A percentile compares a stretch with the other conserved stretches of the same genome.
These are phyloP conservation scores for Desmodesmus armatus DNA, from an alignment of 139 green algal genomes.

Conservation along the genomic window DNA sequence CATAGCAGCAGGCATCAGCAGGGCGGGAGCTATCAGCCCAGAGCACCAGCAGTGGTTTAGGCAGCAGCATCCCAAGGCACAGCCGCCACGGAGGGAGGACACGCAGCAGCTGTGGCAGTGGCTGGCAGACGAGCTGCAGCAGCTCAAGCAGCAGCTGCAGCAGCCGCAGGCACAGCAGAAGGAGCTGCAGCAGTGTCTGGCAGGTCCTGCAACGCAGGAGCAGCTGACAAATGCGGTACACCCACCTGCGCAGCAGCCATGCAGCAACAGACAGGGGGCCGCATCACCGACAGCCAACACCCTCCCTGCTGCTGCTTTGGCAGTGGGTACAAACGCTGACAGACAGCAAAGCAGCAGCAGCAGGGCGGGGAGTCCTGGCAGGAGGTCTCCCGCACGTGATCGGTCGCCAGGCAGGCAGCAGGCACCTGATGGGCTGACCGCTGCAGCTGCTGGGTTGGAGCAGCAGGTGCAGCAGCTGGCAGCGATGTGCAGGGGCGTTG, in stretches of 20 bases:
- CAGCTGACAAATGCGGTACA: no score
- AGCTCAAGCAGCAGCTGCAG: conserved; percentile 7
- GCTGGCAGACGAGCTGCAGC: conserved; percentile 28
- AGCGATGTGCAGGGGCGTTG: neutral
- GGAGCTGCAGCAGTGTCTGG: neutral
- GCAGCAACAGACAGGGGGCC: no score
- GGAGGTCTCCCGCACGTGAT: no score
- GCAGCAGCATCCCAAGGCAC: conserved; percentile 15
- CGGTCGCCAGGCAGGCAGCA: no score
- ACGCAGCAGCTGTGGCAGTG: conserved; percentile 1
- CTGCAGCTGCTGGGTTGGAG: neutral
- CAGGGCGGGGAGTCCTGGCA: no score
- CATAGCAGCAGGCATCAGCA: neutral
- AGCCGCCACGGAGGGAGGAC: conserved; percentile 34
- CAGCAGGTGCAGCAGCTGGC: conserved; percentile 29
- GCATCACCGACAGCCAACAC: no score
- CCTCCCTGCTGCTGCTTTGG: no score
- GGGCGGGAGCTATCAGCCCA: neutral
- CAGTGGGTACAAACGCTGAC: no score
- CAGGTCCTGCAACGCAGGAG: no score
- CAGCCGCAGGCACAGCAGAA: neutral
- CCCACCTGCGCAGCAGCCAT: no score
- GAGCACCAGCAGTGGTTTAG: conserved; percentile 3
- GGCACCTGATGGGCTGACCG: no score
- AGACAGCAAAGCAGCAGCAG: no score